A percentile compares a stretch with the other conserved stretches of the same genome.
These are phyloP conservation scores for Solanum virginianum DNA, from an alignment of 257 asterid genomes.

Conservation along the genomic window DNA sequence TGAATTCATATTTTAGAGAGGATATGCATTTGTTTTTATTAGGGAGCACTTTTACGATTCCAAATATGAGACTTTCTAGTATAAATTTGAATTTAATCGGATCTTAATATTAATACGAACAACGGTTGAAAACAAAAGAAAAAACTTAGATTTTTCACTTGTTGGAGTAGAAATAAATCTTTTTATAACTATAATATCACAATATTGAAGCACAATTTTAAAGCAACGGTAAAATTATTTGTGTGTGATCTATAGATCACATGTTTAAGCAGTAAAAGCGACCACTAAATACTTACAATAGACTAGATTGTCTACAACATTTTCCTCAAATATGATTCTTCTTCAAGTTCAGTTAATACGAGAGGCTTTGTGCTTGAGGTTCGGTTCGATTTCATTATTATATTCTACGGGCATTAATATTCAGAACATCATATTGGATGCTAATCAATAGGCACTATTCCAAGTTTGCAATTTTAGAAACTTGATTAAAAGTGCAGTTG, in stretches of 20 bases:
- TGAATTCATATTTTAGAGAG: background rate
- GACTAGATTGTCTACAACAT: background rate
- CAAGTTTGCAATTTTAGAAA: background rate
- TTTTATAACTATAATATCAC: background rate
- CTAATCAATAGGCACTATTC: background rate
- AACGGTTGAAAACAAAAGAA: background rate
- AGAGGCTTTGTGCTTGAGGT: background rate
- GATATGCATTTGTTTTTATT: background rate
- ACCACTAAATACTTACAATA: background rate
- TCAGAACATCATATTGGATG: background rate
- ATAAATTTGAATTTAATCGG: background rate
- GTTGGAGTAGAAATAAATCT: background rate
- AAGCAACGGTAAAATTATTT: fast-evolving
- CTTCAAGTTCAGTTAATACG: background rate
- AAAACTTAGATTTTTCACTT: background rate
- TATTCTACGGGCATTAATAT: no score
- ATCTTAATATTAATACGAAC: background rate
- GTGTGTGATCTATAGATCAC: background rate
- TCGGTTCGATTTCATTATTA: no score
- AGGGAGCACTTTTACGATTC: background rate
- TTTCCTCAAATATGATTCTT: no score
- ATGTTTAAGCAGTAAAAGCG: fast-evolving
- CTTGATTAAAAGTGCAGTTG: background rate
- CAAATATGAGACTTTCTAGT: background rate
- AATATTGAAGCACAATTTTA: background rate